Conservation (phyloP, 345 rosid genomes). For the Pugionium cornutum region DNA sequence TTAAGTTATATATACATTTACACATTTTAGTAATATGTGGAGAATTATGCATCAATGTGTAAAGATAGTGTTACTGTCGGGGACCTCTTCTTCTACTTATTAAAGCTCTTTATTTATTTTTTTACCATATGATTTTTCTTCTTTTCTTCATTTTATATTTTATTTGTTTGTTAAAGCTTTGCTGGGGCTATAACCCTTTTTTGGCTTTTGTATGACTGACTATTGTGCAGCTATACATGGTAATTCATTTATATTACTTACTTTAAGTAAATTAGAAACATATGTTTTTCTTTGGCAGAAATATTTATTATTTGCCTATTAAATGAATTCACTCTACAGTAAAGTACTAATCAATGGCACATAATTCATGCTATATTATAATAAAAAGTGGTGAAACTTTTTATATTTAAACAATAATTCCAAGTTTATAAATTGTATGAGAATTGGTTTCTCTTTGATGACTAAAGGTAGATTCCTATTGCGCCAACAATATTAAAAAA, state of each 20-base stretch:
- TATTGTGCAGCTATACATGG: slow-evolving; percentile 56
- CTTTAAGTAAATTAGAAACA: not conserved
- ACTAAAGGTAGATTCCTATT: slow-evolving; percentile 49
- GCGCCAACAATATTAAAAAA: slow-evolving; percentile 39
- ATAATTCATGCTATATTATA: slow-evolving; percentile 14
- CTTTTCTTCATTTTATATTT: slow-evolving; percentile 27
- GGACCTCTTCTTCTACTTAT: slow-evolving; percentile 54
- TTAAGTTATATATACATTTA: slow-evolving; percentile 24
- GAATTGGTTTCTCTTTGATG: slow-evolving; percentile 72
- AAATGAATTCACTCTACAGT: not conserved
- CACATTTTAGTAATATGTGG: slow-evolving; percentile 37
- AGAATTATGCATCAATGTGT: slow-evolving; percentile 36
- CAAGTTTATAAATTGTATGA: slow-evolving; percentile 39
- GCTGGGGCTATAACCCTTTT: slow-evolving; percentile 47
- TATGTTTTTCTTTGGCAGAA: not conserved
- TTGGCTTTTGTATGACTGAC: slow-evolving; percentile 80
- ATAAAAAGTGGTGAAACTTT: slow-evolving; percentile 24
- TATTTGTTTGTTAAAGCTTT: slow-evolving; percentile 39
- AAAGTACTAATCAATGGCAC: slow-evolving; percentile 5
- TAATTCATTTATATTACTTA: slow-evolving; percentile 30
- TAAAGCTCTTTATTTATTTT: slow-evolving; percentile 42
- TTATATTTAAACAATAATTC: slow-evolving; percentile 15
- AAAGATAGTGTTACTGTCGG: slow-evolving; percentile 39
- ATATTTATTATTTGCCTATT: not conserved
- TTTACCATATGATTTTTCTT: slow-evolving; percentile 36